These are phyloP conservation scores for Cinnamomum micranthum DNA, from an alignment of 164 flowering plant genomes.

Conservation along the genomic window DNA sequence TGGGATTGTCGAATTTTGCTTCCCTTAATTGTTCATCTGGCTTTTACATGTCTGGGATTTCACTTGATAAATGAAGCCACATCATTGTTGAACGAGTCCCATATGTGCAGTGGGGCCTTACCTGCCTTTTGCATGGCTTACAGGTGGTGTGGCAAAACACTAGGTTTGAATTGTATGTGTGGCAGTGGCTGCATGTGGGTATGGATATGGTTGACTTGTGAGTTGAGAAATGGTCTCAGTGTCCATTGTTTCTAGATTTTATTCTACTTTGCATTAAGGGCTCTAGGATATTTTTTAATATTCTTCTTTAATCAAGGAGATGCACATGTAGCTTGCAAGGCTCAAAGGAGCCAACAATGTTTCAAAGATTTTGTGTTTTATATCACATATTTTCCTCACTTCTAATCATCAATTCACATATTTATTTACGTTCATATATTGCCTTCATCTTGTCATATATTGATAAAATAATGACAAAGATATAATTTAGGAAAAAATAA, in stretches of 20 bases:
- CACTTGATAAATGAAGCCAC: background rate
- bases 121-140: background rate
- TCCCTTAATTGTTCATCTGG: background rate
- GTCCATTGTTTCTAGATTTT: background rate
- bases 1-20: background rate
- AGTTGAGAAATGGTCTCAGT: background rate
- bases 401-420: background rate
- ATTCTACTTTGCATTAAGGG: background rate
- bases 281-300: background rate
- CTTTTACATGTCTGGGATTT: background rate
- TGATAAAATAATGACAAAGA: background rate
- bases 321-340: background rate
- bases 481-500: too few species aligned
- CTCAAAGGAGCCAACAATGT: background rate
- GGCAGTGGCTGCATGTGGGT: too few species aligned
- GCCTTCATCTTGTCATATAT: background rate
- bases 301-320: background rate
- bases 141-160: background rate
- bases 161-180: background rate
- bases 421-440: too few species aligned
- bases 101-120: background rate
- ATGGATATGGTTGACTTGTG: background rate
- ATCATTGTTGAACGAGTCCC: too few species aligned
- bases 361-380: background rate
- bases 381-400: background rate